Base-by-base conservation (phyloP, 2,329 filamentous ascomycete genomes). In the Verticillium nonalfalfae region DNA sequence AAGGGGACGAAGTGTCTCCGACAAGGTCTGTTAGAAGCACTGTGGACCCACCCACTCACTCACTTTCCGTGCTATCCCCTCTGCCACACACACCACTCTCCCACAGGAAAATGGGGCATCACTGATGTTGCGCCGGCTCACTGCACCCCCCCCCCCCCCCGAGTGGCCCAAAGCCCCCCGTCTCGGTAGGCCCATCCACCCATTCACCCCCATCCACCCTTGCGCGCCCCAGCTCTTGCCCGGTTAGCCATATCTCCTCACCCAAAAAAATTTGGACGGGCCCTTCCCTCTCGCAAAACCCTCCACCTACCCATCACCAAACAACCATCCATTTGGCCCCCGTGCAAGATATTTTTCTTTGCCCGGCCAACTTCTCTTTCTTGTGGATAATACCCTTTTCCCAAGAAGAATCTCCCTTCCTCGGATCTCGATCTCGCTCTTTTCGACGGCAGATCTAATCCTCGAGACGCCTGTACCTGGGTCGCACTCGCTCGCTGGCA, bases 361-460 rank as follows among this genome's bases (percentile, higher is more conserved):
- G 59, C 63, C 65, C 59, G 60, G 59, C 61, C 62, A 55, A 54
- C 60, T 62, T 61, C 60, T 18, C 59, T 66, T 66, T 67, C 64
- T 67, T 68, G 64, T 67, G 65, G 66, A 56, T 45, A 60, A 62
- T 64, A 45, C 40, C 60, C 59, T 61, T 45, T 60, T 60, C 66
- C 63, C 65, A 67, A 66, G 66, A 67, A 56, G 56, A 59, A 65
- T 67, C 63, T 64, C 64, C 62, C 63, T 62, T 65, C 65, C 55
- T 60, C 62, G 58, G 62, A 65, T 62, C 54, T 45, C 36, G 39
- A 59, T 56, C 58, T 33, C 39, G 39, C 26, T 52, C 57, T 61
- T 58, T 36, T 54, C 35, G 45, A 26, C 26, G 56, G 50, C 33
- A 31, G 21, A 59, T 35, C 45, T 18, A 33, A 58, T 58, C 38